Percentiles rank a stretch among this genome's conserved stretches.
Evolutionary conservation across 2,329 filamentous ascomycete genomes (phyloP).

Genomic region (Teratosphaeriaceae sp.): DNA sequence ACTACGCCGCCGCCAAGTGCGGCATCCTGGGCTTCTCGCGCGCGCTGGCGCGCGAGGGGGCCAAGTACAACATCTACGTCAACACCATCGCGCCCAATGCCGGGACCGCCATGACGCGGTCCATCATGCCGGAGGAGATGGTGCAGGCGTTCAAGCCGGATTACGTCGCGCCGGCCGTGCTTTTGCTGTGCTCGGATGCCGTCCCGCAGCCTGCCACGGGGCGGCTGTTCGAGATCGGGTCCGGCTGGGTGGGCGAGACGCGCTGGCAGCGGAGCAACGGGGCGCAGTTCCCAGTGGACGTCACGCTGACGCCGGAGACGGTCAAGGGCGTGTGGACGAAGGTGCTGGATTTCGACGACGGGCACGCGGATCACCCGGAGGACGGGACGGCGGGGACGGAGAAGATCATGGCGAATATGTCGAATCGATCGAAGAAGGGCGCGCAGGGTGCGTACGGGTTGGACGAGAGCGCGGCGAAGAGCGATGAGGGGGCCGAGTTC

Average conservation of each 20-base stretch:
- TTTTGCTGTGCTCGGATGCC: constrained; percentile 80
- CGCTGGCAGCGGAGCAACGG: constrained; percentile 92
- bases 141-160: constrained; percentile 99
- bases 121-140: constrained; percentile 92
- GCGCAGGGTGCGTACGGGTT: constrained; percentile 2
- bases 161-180: constrained; percentile 90
- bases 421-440: constrained; percentile 55
- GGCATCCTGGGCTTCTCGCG: constrained; percentile 95
- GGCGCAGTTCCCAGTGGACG: constrained; percentile 84
- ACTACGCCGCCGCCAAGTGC: constrained; percentile 68
- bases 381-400: constrained; percentile 69
- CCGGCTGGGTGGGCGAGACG: constrained; percentile 85
- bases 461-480: constrained; percentile 25
- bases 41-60: constrained; percentile 84
- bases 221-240: constrained; percentile 87
- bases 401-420: constrained; percentile 78
- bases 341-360: constrained; percentile 82
- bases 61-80: constrained; percentile 96
- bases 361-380: constrained; percentile 78
- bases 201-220: constrained; percentile 78
- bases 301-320: constrained; percentile 75
- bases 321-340: constrained; percentile 68
- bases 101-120: constrained; percentile 89
- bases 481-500: constrained; percentile 51
- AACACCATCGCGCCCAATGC: constrained; percentile 98